Evolutionary conservation across 768 basidiomycete species (phyloP), one percentile per base, ranked within the genome.

Genomic region (Clitopilus passeckerianus): DNA sequence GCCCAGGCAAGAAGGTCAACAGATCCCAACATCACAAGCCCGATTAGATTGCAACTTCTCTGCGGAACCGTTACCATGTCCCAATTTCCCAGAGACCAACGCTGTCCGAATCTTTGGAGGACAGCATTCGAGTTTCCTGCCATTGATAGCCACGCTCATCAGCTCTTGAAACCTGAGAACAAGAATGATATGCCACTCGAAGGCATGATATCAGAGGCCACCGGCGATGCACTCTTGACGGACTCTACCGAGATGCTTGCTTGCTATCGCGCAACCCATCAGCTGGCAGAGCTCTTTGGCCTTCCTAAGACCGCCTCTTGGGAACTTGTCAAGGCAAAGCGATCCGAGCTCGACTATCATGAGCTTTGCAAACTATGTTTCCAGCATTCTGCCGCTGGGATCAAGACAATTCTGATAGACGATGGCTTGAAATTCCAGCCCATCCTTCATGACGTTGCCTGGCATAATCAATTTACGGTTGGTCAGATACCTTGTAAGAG

Each of bases 91-190:
- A 30, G 7, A 30, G 27, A 30, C 27, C 3, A 30, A 7, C 27
- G 27, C 27, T 76, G 15, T 59, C 66, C 56, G 57, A 63, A n/a
- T 66, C 71, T 3, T 18, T 50, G 22, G 2, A 12, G n/a, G 1
- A 50, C 46, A 5, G 71, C 72, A 10, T 71, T 74, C 50, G 65
- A 64, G 0, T 73, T 73, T 46, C 87, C 86, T 20, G 83, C 82
- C 0, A 88, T 90, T 67, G 90, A 92, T 73, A 91, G 91, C 68
- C 91, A 92, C 66, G 87, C 89, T 0, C 91, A 92, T 66, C 86
- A 89, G 1, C 74, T 93, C 18, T 75, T 92, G 53, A 72, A 74
- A 22, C 75, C 72, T 5, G 71, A 72, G 20, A 66, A 81, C 56
- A 79, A 85, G 30, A 59, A 73, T 54, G 65, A 62, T 3, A 64